A percentile compares a stretch with the other conserved stretches of the same genome.
phyloP scores from a whole-genome alignment of 257 asterid species.

The Nyctanthes arbortristis region DNA sequence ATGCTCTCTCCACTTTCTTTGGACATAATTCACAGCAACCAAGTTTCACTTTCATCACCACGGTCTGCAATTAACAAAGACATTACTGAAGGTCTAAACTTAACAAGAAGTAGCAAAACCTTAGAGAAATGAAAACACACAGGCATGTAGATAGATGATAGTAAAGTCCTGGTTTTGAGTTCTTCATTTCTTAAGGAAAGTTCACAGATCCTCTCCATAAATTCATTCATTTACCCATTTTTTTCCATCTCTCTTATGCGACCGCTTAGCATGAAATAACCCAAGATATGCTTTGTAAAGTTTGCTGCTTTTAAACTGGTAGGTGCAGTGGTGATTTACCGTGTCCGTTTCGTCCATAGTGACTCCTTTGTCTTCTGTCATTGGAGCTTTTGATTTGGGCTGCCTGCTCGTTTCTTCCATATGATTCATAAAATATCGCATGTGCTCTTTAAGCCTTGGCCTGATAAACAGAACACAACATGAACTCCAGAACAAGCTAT shows the following conservation, averaged over 20 bases:
- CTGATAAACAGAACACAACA: conserved; percentile 38
- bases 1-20: conserved; percentile 11
- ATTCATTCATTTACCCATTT: no score
- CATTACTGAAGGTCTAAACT: neutral
- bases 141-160: no score
- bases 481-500: conserved; percentile 12
- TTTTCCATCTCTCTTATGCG: no score
- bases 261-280: no score
- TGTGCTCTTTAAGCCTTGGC: conserved; percentile 94
- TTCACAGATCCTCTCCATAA: no score
- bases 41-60: conserved; percentile 22
- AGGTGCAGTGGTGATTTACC: conserved; percentile 43
- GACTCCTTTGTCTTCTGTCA: conserved; percentile 96
- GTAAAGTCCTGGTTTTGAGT: no score
- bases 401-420: conserved; percentile 96
- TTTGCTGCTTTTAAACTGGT: no score
- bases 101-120: neutral
- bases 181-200: no score
- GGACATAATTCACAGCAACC: conserved; percentile 34
- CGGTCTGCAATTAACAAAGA: conserved; percentile 21
- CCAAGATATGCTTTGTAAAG: no score
- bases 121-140: no score
- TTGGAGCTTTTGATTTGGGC: conserved; percentile 89
- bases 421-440: conserved; percentile 90
- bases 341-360: conserved; percentile 99